These are phyloP conservation scores for Sanghuangporus sanghuang DNA, from an alignment of 1,284 basidiomycete species.

Conservation along the genomic window DNA sequence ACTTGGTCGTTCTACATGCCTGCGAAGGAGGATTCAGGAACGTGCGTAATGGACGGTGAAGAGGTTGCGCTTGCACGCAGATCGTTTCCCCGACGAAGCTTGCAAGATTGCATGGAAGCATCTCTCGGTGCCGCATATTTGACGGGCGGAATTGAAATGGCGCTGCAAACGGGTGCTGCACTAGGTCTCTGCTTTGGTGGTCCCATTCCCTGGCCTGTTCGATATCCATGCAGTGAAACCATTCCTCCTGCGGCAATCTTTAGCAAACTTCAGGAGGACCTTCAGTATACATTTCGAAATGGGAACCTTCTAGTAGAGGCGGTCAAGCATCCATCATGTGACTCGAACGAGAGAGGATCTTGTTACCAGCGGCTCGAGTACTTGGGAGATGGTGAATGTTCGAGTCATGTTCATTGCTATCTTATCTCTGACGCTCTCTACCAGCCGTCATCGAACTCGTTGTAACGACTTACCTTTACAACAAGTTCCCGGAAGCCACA, in stretches of 20 bases:
- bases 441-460: slow-evolving; percentile 73
- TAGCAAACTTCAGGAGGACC: slow-evolving; percentile 46
- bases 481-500: slow-evolving; percentile 61
- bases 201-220: slow-evolving; percentile 49
- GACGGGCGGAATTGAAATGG: slow-evolving; percentile 63
- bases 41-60: slow-evolving; percentile 24
- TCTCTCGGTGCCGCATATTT: slow-evolving; percentile 69
- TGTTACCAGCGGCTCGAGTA: slow-evolving; percentile 85
- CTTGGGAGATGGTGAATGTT: slow-evolving; percentile 70
- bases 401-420: neutral
- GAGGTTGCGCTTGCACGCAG: slow-evolving; percentile 27
- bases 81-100: slow-evolving; percentile 55
- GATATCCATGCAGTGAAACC: slow-evolving; percentile 36
- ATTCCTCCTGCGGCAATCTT: slow-evolving; percentile 45
- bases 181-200: slow-evolving; percentile 73
- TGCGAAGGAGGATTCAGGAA: slow-evolving; percentile 28
- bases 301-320: slow-evolving; percentile 66
- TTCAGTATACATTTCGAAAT: slow-evolving; percentile 69
- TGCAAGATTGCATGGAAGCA: slow-evolving; percentile 86
- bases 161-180: slow-evolving; percentile 56
- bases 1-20: slow-evolving; percentile 55
- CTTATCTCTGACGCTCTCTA: neutral
- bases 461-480: slow-evolving; percentile 66
- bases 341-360: slow-evolving; percentile 41
- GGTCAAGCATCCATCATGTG: slow-evolving; percentile 76